Percentiles rank a stretch among this genome's conserved stretches.
Evolutionary conservation across 495 filamentous ascomycete genomes (phyloP).

Genomic region (Lichenothelia convexa): DNA sequence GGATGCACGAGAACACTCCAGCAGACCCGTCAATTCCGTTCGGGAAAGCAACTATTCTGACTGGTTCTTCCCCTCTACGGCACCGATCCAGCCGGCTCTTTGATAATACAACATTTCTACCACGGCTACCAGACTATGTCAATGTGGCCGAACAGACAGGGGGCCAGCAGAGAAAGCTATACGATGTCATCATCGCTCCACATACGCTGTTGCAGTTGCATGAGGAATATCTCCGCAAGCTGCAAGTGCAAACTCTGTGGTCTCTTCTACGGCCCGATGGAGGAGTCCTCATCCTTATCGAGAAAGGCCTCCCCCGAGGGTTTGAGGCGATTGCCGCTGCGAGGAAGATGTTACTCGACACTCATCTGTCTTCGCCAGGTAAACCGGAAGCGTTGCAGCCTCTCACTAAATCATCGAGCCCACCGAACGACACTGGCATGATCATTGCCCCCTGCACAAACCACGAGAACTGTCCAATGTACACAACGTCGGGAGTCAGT

Average conservation of each 20-base stretch:
- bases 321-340: conserved; percentile 85
- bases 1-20: conserved; percentile 32
- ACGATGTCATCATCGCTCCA: conserved; percentile 78
- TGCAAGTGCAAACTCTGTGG: conserved; percentile 74
- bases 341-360: conserved; percentile 54
- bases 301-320: conserved; percentile 79
- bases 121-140: conserved; percentile 80
- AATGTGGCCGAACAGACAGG: conserved; percentile 31
- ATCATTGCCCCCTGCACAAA: conserved; percentile 95
- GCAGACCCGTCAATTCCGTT: conserved; percentile 26
- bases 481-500: conserved; percentile 44
- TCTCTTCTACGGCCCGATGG: conserved; percentile 64
- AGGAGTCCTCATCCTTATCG: conserved; percentile 70
- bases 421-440: conserved; percentile 39
- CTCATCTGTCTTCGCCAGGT: conserved; percentile 51
- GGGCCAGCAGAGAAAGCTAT: conserved; percentile 48
- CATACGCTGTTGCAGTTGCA: conserved; percentile 57
- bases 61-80: conserved; percentile 47
- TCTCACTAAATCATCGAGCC: conserved; percentile 17
- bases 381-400: conserved; percentile 24
- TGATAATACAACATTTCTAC: conserved; percentile 80
- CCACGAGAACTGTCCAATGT: conserved; percentile 79
- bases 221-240: conserved; percentile 56
- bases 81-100: conserved; percentile 58
- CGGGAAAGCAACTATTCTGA: conserved; percentile 43